A percentile compares a stretch with the other conserved stretches of the same genome.
These are phyloP conservation scores for Penicillium goetzii DNA, from an alignment of 495 filamentous ascomycete genomes.

Conservation along the genomic window DNA sequence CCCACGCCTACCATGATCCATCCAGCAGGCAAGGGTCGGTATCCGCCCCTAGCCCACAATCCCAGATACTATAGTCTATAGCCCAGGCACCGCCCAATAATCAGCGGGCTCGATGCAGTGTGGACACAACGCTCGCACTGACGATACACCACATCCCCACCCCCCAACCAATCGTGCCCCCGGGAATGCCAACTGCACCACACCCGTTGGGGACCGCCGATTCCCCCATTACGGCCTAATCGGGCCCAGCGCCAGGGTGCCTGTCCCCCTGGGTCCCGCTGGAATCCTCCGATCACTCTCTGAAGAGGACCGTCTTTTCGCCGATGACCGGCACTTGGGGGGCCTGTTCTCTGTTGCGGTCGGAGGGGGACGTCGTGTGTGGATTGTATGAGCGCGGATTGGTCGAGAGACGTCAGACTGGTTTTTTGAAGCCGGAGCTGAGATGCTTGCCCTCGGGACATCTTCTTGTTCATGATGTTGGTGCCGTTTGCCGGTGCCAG, in stretches of 20 bases:
- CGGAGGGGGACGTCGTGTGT: constrained; percentile 7
- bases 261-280: not conserved
- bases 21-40: too few relatives aligned
- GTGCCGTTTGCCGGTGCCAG: not conserved
- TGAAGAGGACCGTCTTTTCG: constrained; percentile 2
- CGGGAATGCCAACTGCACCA: constrained; percentile 16
- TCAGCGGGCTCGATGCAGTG: not conserved
- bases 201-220: constrained; percentile 9
- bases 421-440: not conserved
- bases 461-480: not conserved
- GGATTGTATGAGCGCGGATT: not conserved
- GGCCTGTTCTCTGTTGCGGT: not conserved
- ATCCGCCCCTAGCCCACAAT: not conserved
- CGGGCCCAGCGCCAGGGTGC: not conserved
- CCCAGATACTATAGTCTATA: not conserved
- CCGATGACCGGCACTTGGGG: constrained; percentile 14
- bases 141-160: not conserved
- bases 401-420: not conserved
- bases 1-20: not conserved
- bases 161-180: constrained; percentile 17
- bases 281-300: constrained; percentile 15
- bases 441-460: not conserved
- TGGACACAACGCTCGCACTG: not conserved
- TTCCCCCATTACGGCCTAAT: constrained; percentile 10
- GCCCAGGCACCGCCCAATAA: not conserved